Evolutionary conservation across 2,329 filamentous ascomycete species (phyloP), one percentile per base, ranked within the genome.

Genomic region (Hirsutella minnesotensis): DNA sequence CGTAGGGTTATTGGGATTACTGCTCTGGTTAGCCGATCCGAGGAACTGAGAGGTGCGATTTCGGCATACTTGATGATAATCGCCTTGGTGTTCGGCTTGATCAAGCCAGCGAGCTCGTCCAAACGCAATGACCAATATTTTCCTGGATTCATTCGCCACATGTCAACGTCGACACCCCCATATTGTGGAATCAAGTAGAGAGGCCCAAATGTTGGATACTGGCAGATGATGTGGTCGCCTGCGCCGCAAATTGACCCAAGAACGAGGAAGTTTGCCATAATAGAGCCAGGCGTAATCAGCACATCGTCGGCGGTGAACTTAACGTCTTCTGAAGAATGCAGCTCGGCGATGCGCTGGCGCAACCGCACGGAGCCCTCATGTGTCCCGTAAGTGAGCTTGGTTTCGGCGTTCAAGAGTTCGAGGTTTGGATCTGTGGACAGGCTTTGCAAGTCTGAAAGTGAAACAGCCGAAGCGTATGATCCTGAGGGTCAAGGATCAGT

Each of bases 131-230:
- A 61, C 67, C 81, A 89, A 19, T 71, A 67, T 39, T 83, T 72
- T 13, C 75, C 67, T 24, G 73, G 68, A 40, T 72, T 72, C 12
- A 85, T 70, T 56, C 75, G 77, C 86, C 86, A 92, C 12, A 87
- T 56, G 33, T 77, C 76, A 15, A 92, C 83, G 42, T 84, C 75
- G 1, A 83, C 84, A 0, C 86, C 86, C 3, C 88, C 63, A 37
- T 77, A 80, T 49, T 71, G 68, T 0, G 86, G 83, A 0, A 90
- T 73, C n/a, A 76, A 66, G 55, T 88, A 89, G 1, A 92, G 70
- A 53, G 88, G 84, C 57, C 89, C 83, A 54, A 88, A 90, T 1
- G 85, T 87, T 15, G 86, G 86, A 55, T 86, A 83, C 45, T 89
- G 81, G 55, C 83, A 89, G 47, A 92, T 76, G 42, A 88, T 81